Evolutionary conservation across 495 filamentous ascomycete species (phyloP).

Genomic region (Aspergillus conjunctus): DNA sequence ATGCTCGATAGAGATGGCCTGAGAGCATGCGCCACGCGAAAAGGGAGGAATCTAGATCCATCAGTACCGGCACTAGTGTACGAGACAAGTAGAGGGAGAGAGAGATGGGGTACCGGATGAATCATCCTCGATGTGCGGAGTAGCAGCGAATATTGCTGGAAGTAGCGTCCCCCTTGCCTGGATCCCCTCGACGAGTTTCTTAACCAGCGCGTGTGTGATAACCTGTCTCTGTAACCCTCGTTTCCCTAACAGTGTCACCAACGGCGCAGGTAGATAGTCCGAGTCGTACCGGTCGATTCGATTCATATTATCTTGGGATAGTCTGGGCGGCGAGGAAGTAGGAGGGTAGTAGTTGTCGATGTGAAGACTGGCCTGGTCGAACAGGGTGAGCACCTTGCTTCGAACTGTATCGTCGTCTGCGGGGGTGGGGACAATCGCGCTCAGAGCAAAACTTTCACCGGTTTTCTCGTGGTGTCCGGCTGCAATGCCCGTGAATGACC

Average conservation of each 20-base stretch:
- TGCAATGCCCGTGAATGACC: neutral
- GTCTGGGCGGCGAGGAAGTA: neutral
- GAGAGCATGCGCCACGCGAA: conserved; percentile 36
- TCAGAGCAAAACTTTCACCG: neutral
- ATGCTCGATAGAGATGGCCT: conserved; percentile 19
- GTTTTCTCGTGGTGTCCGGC: neutral
- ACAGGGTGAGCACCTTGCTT: conserved; percentile 25
- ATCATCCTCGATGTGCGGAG: conserved; percentile 2
- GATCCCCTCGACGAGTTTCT: conserved; percentile 24
- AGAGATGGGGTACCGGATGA: neutral
- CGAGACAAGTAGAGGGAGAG: neutral
- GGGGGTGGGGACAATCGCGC: conserved; percentile 20
- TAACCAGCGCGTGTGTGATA: conserved; percentile 27
- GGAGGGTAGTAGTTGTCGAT: conserved; percentile 36
- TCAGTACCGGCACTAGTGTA: neutral
- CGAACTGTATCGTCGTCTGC: conserved; percentile 30
- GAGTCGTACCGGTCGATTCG: conserved; percentile 25
- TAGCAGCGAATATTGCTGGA: conserved; percentile 18
- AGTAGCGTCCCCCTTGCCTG: conserved; percentile 22
- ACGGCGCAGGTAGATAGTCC: conserved; percentile 13
- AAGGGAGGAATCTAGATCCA: conserved; percentile 5
- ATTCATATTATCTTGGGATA: conserved; percentile 6
- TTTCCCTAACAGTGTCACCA: conserved; percentile 22
- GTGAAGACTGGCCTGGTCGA: conserved; percentile 33
- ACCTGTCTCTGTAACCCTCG: conserved; percentile 19